These are phyloP conservation scores for Aspergillus affinis DNA, from an alignment of 495 filamentous ascomycete species.

Conservation along the genomic window DNA sequence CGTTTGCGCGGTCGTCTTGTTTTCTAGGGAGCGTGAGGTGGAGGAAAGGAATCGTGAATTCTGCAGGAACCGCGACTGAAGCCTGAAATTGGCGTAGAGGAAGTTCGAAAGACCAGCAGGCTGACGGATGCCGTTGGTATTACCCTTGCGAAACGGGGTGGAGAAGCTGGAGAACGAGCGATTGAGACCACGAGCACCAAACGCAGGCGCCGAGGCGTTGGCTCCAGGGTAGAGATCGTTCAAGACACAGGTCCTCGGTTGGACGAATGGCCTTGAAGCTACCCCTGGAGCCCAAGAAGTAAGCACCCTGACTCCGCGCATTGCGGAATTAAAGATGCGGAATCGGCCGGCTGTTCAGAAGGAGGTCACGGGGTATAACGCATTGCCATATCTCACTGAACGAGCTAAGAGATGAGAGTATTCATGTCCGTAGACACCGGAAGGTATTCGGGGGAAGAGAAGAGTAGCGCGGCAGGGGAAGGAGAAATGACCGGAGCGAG, in stretches of 20 bases:
- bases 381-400: constrained; percentile 39
- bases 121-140: constrained; percentile 5
- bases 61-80: constrained; percentile 22
- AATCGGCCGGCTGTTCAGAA: constrained; percentile 26
- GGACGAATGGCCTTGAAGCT: constrained; percentile 26
- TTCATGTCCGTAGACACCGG: constrained; percentile 16
- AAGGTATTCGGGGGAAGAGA: constrained; percentile 1
- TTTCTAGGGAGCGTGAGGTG: constrained; percentile 28
- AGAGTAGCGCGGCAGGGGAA: constrained; percentile 1
- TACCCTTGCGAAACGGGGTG: constrained; percentile 21
- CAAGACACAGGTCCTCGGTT: constrained; percentile 21
- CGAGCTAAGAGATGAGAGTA: constrained; percentile 1
- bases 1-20: constrained; percentile 23
- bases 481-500: constrained; percentile 5
- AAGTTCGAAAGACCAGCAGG: not conserved
- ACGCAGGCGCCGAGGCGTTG: constrained; percentile 6
- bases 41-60: constrained; percentile 31
- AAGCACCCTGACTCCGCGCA: constrained; percentile 44
- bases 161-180: constrained; percentile 30
- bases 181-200: constrained; percentile 12
- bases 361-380: constrained; percentile 25
- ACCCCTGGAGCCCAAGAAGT: constrained; percentile 37
- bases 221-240: constrained; percentile 18
- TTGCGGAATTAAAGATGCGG: constrained; percentile 29
- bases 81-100: constrained; percentile 17